Conservation (phyloP, 225 moss, liverwort and hornwort genomes). For the Ulota crispa region DNA sequence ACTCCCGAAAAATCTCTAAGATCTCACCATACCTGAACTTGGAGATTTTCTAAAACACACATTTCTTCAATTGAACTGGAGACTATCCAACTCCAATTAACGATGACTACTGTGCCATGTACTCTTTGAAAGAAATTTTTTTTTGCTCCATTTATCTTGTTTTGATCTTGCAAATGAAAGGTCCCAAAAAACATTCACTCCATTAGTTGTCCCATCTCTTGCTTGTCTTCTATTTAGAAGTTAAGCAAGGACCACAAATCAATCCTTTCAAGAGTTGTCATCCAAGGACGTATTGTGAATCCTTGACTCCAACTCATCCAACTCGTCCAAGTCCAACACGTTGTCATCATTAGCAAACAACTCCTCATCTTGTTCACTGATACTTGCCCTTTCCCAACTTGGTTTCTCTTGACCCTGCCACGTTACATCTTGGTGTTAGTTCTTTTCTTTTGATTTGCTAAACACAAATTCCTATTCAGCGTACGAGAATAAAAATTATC, state of each 20-base stretch:
- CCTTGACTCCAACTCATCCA: slow-evolving; percentile 86
- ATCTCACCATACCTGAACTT: slow-evolving; percentile 20
- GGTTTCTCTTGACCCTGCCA: slow-evolving; percentile 48
- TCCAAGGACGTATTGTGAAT: slow-evolving; percentile 67
- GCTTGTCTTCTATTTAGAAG: slow-evolving; percentile 5
- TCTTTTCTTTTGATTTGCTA: not conserved
- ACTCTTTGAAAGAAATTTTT: slow-evolving; percentile 3
- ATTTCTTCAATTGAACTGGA: not conserved
- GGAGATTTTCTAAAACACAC: slow-evolving; percentile 1
- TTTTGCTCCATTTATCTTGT: slow-evolving; percentile 31
- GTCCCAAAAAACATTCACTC: slow-evolving; percentile 13
- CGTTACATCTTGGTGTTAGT: slow-evolving; percentile 11
- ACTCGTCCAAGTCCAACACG: slow-evolving; percentile 88
- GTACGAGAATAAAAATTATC: not conserved
- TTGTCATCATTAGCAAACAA: slow-evolving; percentile 90
- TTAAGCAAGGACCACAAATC: not conserved
- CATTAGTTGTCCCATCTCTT: not conserved
- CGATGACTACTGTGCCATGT: slow-evolving; percentile 12
- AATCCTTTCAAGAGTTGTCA: slow-evolving; percentile 45
- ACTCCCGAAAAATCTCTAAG: slow-evolving; percentile 28
- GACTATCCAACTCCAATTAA: slow-evolving; percentile 5
- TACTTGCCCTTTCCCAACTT: slow-evolving; percentile 37
- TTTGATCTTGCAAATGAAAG: slow-evolving; percentile 22
- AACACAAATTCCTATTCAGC: not conserved
- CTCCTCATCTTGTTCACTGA: slow-evolving; percentile 67